These are phyloP conservation scores for Colletotrichum theobromicola DNA, from an alignment of 2,329 filamentous ascomycete genomes.

Conservation along the genomic window DNA sequence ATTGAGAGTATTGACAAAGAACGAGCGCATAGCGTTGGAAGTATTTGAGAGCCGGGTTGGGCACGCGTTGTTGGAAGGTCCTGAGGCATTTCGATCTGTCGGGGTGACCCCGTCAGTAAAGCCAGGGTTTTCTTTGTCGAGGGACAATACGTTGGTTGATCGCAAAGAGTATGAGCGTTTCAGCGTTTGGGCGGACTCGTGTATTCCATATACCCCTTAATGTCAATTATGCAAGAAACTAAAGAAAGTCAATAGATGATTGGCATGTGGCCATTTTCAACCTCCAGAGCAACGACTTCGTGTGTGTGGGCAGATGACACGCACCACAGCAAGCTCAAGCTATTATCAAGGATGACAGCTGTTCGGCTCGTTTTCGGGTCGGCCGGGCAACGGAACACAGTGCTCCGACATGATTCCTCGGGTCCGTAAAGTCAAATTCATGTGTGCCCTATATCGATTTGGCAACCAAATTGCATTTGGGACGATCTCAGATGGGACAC, in stretches of 20 bases:
- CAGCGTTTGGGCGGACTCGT: not conserved
- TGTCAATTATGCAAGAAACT: not conserved
- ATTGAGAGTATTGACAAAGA: slow-evolving; percentile 10
- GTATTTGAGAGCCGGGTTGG: not conserved
- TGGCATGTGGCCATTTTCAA: rapidly evolving
- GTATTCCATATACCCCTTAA: slow-evolving; percentile 9
- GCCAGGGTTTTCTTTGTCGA: not conserved
- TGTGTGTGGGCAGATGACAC: not conserved
- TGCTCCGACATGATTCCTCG: not conserved
- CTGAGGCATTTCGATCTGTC: not conserved
- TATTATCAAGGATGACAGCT: not conserved
- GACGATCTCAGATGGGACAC: not conserved
- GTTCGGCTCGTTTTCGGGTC: not conserved
- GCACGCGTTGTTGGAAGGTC: rapidly evolving
- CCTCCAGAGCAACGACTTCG: rapidly evolving
- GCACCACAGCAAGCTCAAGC: not conserved
- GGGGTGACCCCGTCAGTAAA: not conserved
- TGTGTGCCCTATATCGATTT: not conserved
- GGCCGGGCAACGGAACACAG: not conserved
- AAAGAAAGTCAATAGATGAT: rapidly evolving
- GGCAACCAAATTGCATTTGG: not conserved
- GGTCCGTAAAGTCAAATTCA: not conserved
- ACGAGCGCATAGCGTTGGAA: slow-evolving; percentile 7
- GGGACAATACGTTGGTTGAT: not conserved
- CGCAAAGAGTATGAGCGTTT: not conserved